Evolutionary conservation across 352 stramenopile species (phyloP).

Genomic region (Globisporangium echinulatum): DNA sequence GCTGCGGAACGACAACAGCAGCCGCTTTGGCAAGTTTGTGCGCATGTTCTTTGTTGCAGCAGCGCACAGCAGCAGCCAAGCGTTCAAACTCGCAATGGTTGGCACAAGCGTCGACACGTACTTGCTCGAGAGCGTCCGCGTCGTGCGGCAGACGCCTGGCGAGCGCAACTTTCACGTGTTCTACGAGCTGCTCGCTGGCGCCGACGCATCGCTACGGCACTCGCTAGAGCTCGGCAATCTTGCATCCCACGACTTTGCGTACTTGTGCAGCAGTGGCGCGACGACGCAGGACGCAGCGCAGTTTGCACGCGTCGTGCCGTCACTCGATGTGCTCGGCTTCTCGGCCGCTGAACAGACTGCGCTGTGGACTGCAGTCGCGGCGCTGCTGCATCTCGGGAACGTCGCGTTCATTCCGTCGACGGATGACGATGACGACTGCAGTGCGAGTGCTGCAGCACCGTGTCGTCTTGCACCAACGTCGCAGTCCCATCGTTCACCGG

Average conservation of each 20-base stretch:
- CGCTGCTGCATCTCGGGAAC: conserved; percentile 82
- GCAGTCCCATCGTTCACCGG: conserved; percentile 27
- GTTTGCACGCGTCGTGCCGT: conserved; percentile 54
- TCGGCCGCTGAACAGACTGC: conserved; percentile 41
- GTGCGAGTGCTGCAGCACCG: conserved; percentile 23
- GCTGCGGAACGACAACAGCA: conserved; percentile 78
- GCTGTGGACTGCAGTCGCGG: conserved; percentile 68
- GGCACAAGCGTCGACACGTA: conserved; percentile 83
- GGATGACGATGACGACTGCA: conserved; percentile 47
- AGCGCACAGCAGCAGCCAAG: conserved; percentile 13
- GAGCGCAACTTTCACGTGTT: conserved; percentile 85
- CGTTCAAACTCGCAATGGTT: conserved; percentile 39
- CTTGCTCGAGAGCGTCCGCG: conserved; percentile 90
- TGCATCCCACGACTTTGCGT: conserved; percentile 46
- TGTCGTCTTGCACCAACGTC: conserved; percentile 29
- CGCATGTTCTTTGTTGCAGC: conserved; percentile 70
- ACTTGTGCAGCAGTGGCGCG: conserved; percentile 54
- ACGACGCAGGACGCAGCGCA: conserved; percentile 61
- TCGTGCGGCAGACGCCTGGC: conserved; percentile 64
- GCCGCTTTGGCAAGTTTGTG: conserved; percentile 86
- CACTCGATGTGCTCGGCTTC: conserved; percentile 75
- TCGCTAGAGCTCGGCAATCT: conserved; percentile 33
- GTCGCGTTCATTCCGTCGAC: conserved; percentile 52
- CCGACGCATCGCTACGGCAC: conserved; percentile 34
- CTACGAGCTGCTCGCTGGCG: conserved; percentile 66